Percentiles rank a stretch among this genome's conserved stretches.
These are phyloP conservation scores for Groenewaldozyma salmanticensis DNA, from an alignment of 805 yeast genomes.

Conservation along the genomic window DNA sequence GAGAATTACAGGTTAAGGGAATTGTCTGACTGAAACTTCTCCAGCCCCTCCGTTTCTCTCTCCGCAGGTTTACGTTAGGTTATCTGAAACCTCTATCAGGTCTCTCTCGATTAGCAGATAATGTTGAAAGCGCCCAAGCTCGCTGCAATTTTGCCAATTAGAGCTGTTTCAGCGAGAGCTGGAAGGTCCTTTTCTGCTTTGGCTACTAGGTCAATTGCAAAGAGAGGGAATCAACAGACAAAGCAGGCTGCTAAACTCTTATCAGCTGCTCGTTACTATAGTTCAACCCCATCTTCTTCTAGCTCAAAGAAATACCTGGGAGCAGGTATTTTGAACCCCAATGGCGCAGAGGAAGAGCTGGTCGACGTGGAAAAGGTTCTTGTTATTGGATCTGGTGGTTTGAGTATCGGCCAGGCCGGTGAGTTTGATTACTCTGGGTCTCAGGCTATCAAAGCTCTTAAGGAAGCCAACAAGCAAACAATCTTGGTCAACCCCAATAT, in stretches of 20 bases:
- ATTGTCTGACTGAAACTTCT: too few species aligned
- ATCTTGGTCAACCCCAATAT: constrained; percentile 90
- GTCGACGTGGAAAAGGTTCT: constrained; percentile 83
- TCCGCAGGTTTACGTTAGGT: too few species aligned
- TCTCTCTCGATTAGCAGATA: too few species aligned
- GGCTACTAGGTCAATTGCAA: too few species aligned
- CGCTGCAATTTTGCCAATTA: too few species aligned
- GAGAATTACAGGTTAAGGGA: too few species aligned
- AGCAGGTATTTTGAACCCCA: constrained; percentile 29
- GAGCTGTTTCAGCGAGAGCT: too few species aligned
- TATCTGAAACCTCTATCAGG: too few species aligned
- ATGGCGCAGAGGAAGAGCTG: constrained; percentile 27
- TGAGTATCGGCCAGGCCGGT: constrained; percentile 97
- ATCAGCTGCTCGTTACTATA: constrained; percentile 1
- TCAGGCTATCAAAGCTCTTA: constrained; percentile 92
- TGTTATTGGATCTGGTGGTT: constrained; percentile 94
- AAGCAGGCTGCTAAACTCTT: neutral
- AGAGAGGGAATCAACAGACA: too few species aligned
- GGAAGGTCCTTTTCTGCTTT: too few species aligned
- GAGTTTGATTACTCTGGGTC: constrained; percentile 97
- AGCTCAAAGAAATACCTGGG: constrained; percentile 24
- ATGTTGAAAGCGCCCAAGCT: too few species aligned
- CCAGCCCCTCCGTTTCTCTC: too few species aligned
- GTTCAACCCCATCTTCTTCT: constrained; percentile 1
- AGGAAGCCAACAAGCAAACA: constrained; percentile 77